Conservation (phyloP, 208 protist genomes). For the Crithidia expoeki region DNA sequence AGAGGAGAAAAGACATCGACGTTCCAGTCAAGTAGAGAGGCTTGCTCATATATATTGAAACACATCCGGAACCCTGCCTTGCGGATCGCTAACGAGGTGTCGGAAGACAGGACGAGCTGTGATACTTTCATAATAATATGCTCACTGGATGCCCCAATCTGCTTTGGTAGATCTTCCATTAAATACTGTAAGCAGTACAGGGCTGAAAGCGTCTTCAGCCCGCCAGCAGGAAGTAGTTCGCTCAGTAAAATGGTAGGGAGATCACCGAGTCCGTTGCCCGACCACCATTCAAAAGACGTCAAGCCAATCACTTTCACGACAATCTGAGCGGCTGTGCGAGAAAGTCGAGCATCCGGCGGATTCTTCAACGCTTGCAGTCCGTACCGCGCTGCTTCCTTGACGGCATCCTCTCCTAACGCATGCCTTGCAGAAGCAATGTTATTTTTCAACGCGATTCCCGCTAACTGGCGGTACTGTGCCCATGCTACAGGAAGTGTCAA, state of each 20-base stretch:
- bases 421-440: constrained; percentile 69
- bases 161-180: constrained; percentile 86
- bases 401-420: constrained; percentile 71
- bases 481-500: constrained; percentile 56
- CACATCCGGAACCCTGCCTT: constrained; percentile 90
- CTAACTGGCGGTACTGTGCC: constrained; percentile 74
- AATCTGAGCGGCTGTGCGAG: constrained; percentile 82
- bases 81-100: constrained; percentile 39
- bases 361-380: constrained; percentile 56
- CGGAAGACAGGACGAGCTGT: constrained; percentile 39
- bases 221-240: constrained; percentile 61
- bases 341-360: constrained; percentile 59
- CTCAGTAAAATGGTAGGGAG: constrained; percentile 70
- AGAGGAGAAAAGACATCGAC: constrained; percentile 76
- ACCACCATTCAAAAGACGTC: constrained; percentile 87
- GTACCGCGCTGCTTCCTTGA: constrained; percentile 71
- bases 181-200: constrained; percentile 88
- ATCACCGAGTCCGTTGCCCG: constrained; percentile 51
- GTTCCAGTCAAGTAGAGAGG: constrained; percentile 85
- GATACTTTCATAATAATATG: constrained; percentile 70
- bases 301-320: constrained; percentile 81
- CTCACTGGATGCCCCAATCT: constrained; percentile 73
- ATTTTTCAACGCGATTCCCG: constrained; percentile 88
- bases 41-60: constrained; percentile 85
- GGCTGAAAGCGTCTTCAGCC: constrained; percentile 67